These are phyloP conservation scores for Pezicula rhizophila DNA, from an alignment of 2,329 filamentous ascomycete species.

Conservation along the genomic window DNA sequence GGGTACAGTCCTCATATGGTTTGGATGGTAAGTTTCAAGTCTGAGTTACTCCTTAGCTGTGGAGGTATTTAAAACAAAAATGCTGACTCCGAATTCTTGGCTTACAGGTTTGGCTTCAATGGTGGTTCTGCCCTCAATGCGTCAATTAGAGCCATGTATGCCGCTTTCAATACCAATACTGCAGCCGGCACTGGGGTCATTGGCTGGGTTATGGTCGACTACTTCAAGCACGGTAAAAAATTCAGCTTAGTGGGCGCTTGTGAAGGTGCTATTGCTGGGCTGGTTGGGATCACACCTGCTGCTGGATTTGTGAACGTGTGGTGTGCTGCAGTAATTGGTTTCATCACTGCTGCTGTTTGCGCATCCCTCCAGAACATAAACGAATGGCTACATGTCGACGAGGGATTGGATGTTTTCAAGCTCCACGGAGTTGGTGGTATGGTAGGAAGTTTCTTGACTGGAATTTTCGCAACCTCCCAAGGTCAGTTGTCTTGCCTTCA, in stretches of 20 bases:
- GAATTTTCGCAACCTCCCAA: conserved; percentile 44
- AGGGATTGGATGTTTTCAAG: conserved; percentile 54
- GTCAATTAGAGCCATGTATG: conserved; percentile 45
- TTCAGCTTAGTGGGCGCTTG: conserved; percentile 47
- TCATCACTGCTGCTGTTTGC: conserved; percentile 41
- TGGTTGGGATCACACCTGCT: conserved; percentile 54
- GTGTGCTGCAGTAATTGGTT: conserved; percentile 43
- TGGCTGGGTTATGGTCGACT: conserved; percentile 48
- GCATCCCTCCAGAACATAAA: conserved; percentile 43
- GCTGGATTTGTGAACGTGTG: conserved; percentile 50
- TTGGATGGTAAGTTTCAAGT: conserved; percentile 37
- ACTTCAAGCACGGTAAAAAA: conserved; percentile 37
- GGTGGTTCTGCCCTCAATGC: conserved; percentile 45
- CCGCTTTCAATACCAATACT: conserved; percentile 53
- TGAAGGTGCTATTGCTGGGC: conserved; percentile 48
- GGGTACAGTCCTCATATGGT: conserved; percentile 60
- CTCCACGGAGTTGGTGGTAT: conserved; percentile 55
- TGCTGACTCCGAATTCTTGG: too few relatives aligned
- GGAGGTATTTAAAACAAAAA: too few relatives aligned
- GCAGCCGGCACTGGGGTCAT: conserved; percentile 48
- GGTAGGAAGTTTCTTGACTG: conserved; percentile 50
- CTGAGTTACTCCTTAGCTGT: too few relatives aligned
- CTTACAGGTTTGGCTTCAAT: conserved; percentile 39
- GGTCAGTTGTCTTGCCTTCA: conserved; percentile 11
- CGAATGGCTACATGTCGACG: conserved; percentile 47